Evolutionary conservation across 441 rosid species (phyloP).

Genomic region (Croton laevigatus): DNA sequence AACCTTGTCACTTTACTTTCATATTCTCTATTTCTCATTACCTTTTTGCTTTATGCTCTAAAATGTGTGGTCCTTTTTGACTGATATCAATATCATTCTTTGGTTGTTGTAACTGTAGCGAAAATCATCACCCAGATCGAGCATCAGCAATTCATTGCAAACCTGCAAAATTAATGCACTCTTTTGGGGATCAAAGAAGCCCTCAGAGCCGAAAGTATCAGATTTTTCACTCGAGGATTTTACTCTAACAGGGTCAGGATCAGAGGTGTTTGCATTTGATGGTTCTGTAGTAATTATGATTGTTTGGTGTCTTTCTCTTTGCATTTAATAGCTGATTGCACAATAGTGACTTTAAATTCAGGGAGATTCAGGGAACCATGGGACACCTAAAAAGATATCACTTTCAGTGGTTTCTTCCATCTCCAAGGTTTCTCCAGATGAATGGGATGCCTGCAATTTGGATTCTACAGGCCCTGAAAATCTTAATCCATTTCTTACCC

Average conservation of each 20-base stretch:
- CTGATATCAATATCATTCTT: background rate
- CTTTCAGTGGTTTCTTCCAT: constrained; percentile 70
- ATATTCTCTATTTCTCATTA: background rate
- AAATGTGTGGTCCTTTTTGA: background rate
- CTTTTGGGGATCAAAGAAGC: constrained; percentile 70
- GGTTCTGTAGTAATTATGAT: background rate
- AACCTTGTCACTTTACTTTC: background rate
- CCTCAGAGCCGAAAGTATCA: constrained; percentile 41
- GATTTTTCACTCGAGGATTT: constrained; percentile 48
- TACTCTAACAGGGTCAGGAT: constrained; percentile 44
- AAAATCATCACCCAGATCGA: constrained; percentile 28
- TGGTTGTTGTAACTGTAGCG: constrained; percentile 34
- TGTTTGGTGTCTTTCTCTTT: background rate
- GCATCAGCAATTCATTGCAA: constrained; percentile 25
- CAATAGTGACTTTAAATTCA: constrained; percentile 24
- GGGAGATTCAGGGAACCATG: constrained; percentile 34
- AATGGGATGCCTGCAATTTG: constrained; percentile 82
- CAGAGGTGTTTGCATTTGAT: constrained; percentile 50
- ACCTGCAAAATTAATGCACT: constrained; percentile 46
- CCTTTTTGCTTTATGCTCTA: background rate
- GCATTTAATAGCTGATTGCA: constrained; percentile 17
- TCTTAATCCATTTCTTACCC: constrained; percentile 74
- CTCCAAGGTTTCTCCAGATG: constrained; percentile 54
- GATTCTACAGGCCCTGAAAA: constrained; percentile 67
- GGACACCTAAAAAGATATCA: constrained; percentile 39